Percentiles rank a stretch among this genome's conserved stretches.
Conservation (phyloP, 768 basidiomycete genomes). For the Boletellus ananas region DNA sequence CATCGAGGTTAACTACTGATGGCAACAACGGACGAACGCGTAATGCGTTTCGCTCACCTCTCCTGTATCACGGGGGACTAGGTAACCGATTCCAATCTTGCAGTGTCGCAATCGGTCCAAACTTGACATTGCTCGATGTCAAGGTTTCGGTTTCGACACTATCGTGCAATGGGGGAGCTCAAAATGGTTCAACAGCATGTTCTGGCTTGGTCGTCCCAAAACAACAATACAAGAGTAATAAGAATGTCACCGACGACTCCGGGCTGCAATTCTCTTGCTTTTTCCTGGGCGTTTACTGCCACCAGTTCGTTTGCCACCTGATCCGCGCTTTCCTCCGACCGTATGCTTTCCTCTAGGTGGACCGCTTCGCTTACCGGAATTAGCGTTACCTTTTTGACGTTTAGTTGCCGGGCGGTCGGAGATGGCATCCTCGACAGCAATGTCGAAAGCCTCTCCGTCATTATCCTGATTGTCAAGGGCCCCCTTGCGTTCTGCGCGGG, state of each 20-base stretch:
- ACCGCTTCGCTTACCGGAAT: conserved; percentile 29
- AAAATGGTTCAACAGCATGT: no score
- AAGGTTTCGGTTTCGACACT: no score
- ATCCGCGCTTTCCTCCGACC: conserved; percentile 17
- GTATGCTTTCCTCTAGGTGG: conserved; percentile 42
- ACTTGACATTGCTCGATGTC: no score
- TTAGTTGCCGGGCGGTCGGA: conserved; percentile 65
- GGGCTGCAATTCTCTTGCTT: conserved; percentile 47
- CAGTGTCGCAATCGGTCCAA: no score
- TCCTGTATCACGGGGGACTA: no score
- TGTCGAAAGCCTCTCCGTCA: conserved; percentile 68
- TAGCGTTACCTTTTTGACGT: conserved; percentile 33
- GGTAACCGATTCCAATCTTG: no score
- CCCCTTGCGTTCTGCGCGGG: conserved; percentile 71
- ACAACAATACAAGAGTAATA: no score
- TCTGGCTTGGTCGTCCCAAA: no score
- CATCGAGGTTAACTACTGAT: no score
- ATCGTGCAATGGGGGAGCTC: no score
- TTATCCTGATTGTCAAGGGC: conserved; percentile 62
- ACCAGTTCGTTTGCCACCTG: conserved; percentile 23
- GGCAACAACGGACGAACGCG: no score
- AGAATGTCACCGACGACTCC: conserved; percentile 29
- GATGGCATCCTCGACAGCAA: conserved; percentile 88
- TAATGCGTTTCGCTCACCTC: no score
- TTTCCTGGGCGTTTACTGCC: conserved; percentile 57